Base-by-base conservation (phyloP, 495 filamentous ascomycete genomes). In the Lophiotrema nucula region DNA sequence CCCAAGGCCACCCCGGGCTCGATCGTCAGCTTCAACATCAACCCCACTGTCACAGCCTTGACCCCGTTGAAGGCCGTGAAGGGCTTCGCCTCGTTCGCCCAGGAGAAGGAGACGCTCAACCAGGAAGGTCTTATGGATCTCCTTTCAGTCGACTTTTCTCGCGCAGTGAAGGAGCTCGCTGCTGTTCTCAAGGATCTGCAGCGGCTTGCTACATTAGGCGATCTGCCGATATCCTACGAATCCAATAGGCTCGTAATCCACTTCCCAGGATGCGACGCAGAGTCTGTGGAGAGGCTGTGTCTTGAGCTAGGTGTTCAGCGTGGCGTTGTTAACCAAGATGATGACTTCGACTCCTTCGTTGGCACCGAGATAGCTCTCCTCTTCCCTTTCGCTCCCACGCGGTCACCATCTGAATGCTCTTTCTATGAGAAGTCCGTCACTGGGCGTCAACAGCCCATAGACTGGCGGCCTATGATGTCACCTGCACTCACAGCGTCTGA, bases 251-350 rank as follows among this genome's bases (percentile, higher is more conserved):
- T 98, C 6, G 81, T 88, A 11, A 87, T 97, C 2, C 85, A 89
- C 31, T 97, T 98, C 68, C 88, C 89, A 1, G 93, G 93, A 21
- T 95, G 92, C 59, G 92, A 97, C 66, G 83, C 82, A 0, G 83
- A 86, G 3, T 88, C 88, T 1, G 90, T 97, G 0, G 89, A 95
- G 68, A 74, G 79, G 15, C 77, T 97, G 0, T 97, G 92, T 68
- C 79, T 88, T 42, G 93, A 98, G 71, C 79, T 92, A n/a, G 88
- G 88, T 16, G 75, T 97, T 8, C 79, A 80, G 38, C 75, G 90
- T 28, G 93, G 93, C 2, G 75, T 89, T 15, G 81, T 97, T 8
- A 62, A 74, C 16, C 86, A 97, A 73, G 93, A 98, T 63, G 76
- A 84, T 38, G 83, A 69, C 24, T 74, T 75, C 52, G 68, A 71